Conservation (phyloP, 331 rosid genomes). For the Pyrus hybrid region DNA sequence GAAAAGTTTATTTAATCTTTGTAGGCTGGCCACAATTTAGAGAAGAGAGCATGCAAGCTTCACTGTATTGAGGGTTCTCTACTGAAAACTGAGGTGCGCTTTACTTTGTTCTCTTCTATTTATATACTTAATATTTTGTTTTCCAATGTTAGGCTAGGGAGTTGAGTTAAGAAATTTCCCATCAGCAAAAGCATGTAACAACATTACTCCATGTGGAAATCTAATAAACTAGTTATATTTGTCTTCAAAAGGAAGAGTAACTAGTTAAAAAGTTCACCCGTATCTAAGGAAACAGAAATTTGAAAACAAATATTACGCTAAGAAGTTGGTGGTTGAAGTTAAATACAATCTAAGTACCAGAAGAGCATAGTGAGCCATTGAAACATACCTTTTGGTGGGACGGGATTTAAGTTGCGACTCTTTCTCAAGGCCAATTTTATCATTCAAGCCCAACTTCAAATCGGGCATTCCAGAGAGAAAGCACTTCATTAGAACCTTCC, state of each 20-base stretch:
- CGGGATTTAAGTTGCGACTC: constrained; percentile 91
- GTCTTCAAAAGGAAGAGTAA: background rate
- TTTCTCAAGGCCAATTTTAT: constrained; percentile 97
- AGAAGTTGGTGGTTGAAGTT: background rate
- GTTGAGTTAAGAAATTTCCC: background rate
- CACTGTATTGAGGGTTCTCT: background rate
- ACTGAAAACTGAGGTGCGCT: background rate
- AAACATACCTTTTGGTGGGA: constrained; percentile 79
- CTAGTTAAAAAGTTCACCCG: background rate
- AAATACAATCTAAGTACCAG: background rate
- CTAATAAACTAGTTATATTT: background rate
- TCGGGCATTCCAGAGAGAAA: constrained; percentile 99
- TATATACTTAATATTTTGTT: no score
- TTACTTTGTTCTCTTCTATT: background rate
- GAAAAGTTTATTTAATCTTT: background rate
- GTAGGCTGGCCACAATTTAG: background rate
- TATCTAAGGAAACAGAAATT: background rate
- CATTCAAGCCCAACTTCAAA: constrained; percentile 94
- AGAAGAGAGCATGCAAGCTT: background rate
- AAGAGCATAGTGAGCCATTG: constrained; percentile 4
- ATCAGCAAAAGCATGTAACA: background rate
- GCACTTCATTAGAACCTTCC: constrained; percentile 97
- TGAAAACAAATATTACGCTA: background rate
- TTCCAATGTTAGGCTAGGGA: background rate
- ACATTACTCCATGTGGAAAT: background rate